phyloP scores from a whole-genome alignment of 2,329 filamentous ascomycete species.

The Alternaria incomplexa region DNA sequence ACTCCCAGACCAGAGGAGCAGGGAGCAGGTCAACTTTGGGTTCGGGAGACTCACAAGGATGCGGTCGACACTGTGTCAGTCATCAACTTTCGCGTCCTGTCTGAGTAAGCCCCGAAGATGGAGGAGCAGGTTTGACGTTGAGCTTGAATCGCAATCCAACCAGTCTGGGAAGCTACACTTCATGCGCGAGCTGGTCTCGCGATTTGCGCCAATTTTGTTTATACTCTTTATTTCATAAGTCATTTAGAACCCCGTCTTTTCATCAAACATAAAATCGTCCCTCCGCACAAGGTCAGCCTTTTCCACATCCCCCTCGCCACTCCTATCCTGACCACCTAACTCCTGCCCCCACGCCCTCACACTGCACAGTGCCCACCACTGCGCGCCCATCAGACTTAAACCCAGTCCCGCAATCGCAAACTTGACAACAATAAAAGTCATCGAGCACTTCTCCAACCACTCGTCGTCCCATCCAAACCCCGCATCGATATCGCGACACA shows the following conservation, averaged over 20 bases:
- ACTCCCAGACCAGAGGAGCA: neutral
- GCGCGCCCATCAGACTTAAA: conserved; percentile 35
- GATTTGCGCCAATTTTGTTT: neutral
- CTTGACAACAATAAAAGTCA: conserved; percentile 31
- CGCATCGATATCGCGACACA: conserved; percentile 36
- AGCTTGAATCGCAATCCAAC: neutral
- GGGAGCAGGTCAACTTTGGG: conserved; percentile 21
- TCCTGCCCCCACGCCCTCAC: conserved; percentile 38
- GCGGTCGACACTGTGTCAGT: neutral
- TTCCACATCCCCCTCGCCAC: conserved; percentile 16
- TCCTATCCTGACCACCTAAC: conserved; percentile 1
- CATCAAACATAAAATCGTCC: neutral
- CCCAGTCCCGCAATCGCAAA: conserved; percentile 28
- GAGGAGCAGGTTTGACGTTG: neutral
- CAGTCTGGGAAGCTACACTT: neutral
- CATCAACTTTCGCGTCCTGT: conserved; percentile 31
- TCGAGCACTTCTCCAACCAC: conserved; percentile 37
- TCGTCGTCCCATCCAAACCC: conserved; percentile 37
- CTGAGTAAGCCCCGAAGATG: neutral
- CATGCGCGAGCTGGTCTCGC: neutral
- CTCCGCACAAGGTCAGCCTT: conserved; percentile 13
- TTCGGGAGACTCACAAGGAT: conserved; percentile 30
- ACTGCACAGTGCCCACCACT: conserved; percentile 43
- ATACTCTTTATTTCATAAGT: conserved; percentile 9
- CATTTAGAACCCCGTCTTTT: conserved; percentile 16